Percentiles rank a stretch among this genome's conserved stretches.
These are phyloP conservation scores for Citrus sp. DNA, from an alignment of 345 rosid genomes.

Conservation along the genomic window DNA sequence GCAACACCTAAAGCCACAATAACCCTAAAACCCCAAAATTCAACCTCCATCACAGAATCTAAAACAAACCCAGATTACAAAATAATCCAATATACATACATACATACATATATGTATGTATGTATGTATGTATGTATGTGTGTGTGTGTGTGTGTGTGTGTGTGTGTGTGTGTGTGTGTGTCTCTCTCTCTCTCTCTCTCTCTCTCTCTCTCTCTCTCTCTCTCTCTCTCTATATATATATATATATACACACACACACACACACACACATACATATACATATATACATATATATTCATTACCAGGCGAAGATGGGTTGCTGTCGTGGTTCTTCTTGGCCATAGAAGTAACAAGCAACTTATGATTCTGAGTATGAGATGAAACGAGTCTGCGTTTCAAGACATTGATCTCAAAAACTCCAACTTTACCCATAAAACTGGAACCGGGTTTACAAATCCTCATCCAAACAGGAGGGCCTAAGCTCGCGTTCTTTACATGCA, in stretches of 20 bases:
- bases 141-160: too few species aligned
- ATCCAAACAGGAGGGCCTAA: constrained; percentile 23
- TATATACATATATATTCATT: neutral
- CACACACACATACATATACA: too few species aligned
- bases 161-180: too few species aligned
- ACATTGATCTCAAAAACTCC: constrained; percentile 42
- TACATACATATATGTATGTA: too few species aligned
- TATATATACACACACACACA: too few species aligned
- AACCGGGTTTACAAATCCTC: constrained; percentile 25
- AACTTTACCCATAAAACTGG: constrained; percentile 18
- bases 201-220: too few species aligned
- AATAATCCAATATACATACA: neutral
- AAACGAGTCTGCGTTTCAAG: constrained; percentile 28
- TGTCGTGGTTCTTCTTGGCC: constrained; percentile 57
- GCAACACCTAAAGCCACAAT: neutral
- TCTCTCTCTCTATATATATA: too few species aligned
- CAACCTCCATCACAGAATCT: neutral
- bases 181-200: too few species aligned
- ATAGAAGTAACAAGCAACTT: constrained; percentile 44
- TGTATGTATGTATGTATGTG: too few species aligned
- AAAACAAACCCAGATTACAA: constrained; percentile 1
- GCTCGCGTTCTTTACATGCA: constrained; percentile 36
- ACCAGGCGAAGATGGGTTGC: constrained; percentile 46
- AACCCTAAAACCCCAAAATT: neutral
- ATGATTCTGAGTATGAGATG: constrained; percentile 28